Evolutionary conservation across 441 rosid genomes (phyloP).

Genomic region (Mallotus japonicus): DNA sequence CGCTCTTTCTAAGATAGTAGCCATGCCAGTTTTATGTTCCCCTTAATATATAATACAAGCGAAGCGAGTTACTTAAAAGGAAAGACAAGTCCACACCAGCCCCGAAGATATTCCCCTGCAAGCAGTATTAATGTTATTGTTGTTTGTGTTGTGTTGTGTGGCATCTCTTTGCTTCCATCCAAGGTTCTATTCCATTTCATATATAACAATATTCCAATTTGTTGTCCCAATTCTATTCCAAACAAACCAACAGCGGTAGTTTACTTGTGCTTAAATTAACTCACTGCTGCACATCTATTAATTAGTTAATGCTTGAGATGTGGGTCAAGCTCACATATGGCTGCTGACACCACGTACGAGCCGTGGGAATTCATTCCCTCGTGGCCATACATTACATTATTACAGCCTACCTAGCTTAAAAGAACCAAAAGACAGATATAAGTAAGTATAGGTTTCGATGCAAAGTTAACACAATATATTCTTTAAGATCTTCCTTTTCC

Average conservation of each 20-base stretch:
- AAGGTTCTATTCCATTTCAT: constrained; percentile 12
- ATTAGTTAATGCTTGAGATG: constrained; percentile 3
- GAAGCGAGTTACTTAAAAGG: neutral
- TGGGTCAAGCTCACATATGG: constrained; percentile 32
- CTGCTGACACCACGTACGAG: constrained; percentile 25
- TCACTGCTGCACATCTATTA: neutral
- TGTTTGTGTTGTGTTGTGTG: constrained; percentile 6
- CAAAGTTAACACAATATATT: constrained; percentile 40
- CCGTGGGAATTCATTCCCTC: constrained; percentile 31
- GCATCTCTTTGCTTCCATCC: constrained; percentile 44
- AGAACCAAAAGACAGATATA: constrained; percentile 6
- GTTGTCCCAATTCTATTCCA: constrained; percentile 18
- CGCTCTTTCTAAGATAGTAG: constrained; percentile 44
- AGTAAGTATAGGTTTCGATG: constrained; percentile 30
- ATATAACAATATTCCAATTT: constrained; percentile 33
- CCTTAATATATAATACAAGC: constrained; percentile 24
- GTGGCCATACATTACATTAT: neutral
- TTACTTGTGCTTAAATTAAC: constrained; percentile 32
- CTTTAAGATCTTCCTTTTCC: constrained; percentile 35
- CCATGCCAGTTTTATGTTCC: constrained; percentile 31
- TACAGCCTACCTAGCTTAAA: constrained; percentile 8
- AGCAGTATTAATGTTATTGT: neutral
- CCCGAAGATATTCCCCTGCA: constrained; percentile 50
- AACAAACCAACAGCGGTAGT: neutral
- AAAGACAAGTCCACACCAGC: constrained; percentile 26